Percentiles rank a stretch among this genome's conserved stretches.
These are phyloP conservation scores for Diversispora epigaea DNA, from an alignment of 192 early-diverging fungal genomes.

Conservation along the genomic window DNA sequence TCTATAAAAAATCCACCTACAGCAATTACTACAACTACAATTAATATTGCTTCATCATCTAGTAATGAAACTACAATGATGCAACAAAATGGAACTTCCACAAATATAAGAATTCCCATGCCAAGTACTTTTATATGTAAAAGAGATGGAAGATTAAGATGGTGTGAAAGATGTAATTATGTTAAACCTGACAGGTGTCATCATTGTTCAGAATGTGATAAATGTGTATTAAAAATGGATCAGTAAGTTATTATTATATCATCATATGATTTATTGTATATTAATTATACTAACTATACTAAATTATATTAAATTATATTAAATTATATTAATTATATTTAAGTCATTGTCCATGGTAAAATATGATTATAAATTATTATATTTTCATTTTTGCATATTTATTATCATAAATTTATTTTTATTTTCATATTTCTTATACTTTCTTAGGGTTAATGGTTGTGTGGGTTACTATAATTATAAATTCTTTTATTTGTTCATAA, in stretches of 20 bases:
- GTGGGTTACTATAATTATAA: constrained; percentile 49
- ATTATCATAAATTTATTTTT: neutral
- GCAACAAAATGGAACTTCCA: neutral
- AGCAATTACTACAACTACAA: neutral
- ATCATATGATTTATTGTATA: neutral
- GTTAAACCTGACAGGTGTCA: constrained; percentile 57
- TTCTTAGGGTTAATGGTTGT: constrained; percentile 52
- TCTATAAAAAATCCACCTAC: neutral
- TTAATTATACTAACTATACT: neutral
- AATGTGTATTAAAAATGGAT: constrained; percentile 57
- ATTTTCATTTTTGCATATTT: neutral
- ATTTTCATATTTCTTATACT: constrained; percentile 14
- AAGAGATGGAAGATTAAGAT: constrained; percentile 30
- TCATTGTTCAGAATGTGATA: constrained; percentile 52
- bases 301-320: neutral
- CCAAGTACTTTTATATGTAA: constrained; percentile 26
- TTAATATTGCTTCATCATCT: neutral
- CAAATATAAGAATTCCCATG: constrained; percentile 21
- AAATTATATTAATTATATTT: neutral
- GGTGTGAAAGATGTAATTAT: constrained; percentile 44
- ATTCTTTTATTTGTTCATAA: constrained; percentile 42
- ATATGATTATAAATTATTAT: neutral
- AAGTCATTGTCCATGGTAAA: constrained; percentile 48
- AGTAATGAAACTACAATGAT: neutral
- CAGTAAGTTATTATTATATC: constrained; percentile 40